phyloP scores from a whole-genome alignment of 805 yeast species.

The Saccharomycopsis sp. region DNA sequence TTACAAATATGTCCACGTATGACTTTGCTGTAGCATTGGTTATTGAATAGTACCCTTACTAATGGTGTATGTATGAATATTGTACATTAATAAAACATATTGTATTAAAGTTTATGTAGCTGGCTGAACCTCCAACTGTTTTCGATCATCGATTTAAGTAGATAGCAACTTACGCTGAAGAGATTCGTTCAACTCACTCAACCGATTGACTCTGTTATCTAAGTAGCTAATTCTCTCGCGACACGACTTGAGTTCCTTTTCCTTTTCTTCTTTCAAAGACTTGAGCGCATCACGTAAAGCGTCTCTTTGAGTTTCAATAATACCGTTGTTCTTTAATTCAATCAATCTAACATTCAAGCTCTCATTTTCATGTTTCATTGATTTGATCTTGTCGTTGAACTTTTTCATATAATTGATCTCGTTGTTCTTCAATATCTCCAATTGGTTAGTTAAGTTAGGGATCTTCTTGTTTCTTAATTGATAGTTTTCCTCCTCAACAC shows the following conservation, averaged over 20 bases:
- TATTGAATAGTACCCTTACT: too few relatives aligned
- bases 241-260: slow-evolving; percentile 25
- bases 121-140: too few relatives aligned
- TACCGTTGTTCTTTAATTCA: not conserved
- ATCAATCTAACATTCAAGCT: slow-evolving; percentile 32
- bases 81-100: too few relatives aligned
- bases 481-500: slow-evolving; percentile 35
- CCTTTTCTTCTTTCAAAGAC: slow-evolving; percentile 26
- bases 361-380: slow-evolving; percentile 28
- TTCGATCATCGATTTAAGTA: not conserved
- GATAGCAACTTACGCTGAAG: not conserved
- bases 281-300: slow-evolving; percentile 29
- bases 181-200: slow-evolving; percentile 17
- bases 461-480: slow-evolving; percentile 37
- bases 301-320: slow-evolving; percentile 28
- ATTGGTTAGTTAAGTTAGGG: slow-evolving; percentile 41
- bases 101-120: too few relatives aligned
- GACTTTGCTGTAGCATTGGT: too few relatives aligned
- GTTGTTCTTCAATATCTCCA: slow-evolving; percentile 30
- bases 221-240: slow-evolving; percentile 25
- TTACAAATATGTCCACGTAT: too few relatives aligned
- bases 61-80: too few relatives aligned
- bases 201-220: slow-evolving; percentile 24
- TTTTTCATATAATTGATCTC: slow-evolving; percentile 19
- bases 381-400: slow-evolving; percentile 26